Percentiles rank a stretch among this genome's conserved stretches.
Conservation (phyloP, 768 basidiomycete genomes). For the Pholiota molesta region DNA sequence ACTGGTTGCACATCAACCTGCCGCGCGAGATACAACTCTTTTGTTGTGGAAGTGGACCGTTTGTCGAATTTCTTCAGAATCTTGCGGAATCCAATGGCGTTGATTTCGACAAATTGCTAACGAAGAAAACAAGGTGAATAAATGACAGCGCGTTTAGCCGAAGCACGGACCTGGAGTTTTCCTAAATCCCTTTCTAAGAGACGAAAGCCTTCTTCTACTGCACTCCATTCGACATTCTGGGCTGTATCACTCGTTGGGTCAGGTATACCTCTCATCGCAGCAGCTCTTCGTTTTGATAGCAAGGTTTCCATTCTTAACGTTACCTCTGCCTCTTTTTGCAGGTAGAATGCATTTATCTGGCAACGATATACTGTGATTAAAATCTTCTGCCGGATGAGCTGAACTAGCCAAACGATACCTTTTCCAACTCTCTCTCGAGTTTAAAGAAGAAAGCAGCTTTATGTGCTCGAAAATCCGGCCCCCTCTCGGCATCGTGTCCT, state of each 20-base stretch:
- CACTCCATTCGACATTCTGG: conserved; percentile 86
- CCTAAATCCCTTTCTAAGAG: conserved; percentile 92
- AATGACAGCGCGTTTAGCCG: background rate
- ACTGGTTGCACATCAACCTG: conserved; percentile 99
- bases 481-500: conserved; percentile 70
- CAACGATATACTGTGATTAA: background rate
- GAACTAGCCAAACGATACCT: conserved; percentile 51
- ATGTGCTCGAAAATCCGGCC: conserved; percentile 90
- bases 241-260: conserved; percentile 63
- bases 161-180: conserved; percentile 79
- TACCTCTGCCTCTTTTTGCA: conserved; percentile 95
- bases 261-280: conserved; percentile 72
- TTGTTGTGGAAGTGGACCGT: conserved; percentile 91
- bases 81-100: conserved; percentile 95
- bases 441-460: conserved; percentile 99
- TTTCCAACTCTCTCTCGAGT: conserved; percentile 95
- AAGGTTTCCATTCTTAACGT: conserved; percentile 90
- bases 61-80: conserved; percentile 99
- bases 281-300: conserved; percentile 89
- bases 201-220: conserved; percentile 95
- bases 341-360: conserved; percentile 97
- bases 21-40: conserved; percentile 92
- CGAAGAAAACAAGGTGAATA: conserved; percentile 16
- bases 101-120: conserved; percentile 97
- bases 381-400: background rate